Evolutionary conservation across 2,329 filamentous ascomycete genomes (phyloP), one percentile per base, ranked within the genome.

Genomic region (Beauveria medogensis): DNA sequence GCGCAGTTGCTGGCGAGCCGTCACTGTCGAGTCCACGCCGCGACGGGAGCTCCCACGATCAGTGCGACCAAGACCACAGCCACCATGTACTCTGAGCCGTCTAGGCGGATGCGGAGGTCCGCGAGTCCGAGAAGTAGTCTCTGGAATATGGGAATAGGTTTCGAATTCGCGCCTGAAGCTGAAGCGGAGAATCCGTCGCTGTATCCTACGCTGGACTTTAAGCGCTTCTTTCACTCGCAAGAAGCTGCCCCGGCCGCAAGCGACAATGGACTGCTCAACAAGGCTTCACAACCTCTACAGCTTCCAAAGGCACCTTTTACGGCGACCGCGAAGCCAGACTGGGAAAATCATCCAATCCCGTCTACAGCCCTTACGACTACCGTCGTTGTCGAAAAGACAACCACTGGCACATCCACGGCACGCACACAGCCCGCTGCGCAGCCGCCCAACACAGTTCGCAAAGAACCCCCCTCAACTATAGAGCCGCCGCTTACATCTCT

Each of bases 401-500:
- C 37, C 10, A 14, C 20, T n/a, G 20, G 14, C 20, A 37, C 20
- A 37, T 37, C 37, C 28, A 53, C 20, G 4, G 26, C 20, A 18
- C 8, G 2, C 18, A 10, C 14, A 20, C 18, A 43, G 26, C 18
- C 55, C 4, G 7, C 9, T 14, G 12, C 24, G 10, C n/a, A 51
- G 9, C 47, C 34, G n/a, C 12, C 18, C 24, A 7, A 12, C 30
- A 24, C 4, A 14, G 24, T 34, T 20, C 14, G 24, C 7, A 37
- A 50, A n/a, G 6, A 50, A 14, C 2, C 34, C 9, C 12, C 16
- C 9, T 16, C 52, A 24, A 58, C 63, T 7, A 48, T 50, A 14
- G 62, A 69, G 5, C 73, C 74, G 7, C 77, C 78, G 0, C 66
- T 70, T 40, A 74, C 76, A 3, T 67, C 69, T 0, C 68, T 79